Evolutionary conservation across 169 alveolate species (phyloP).

Genomic region (Eimeria maxima): DNA sequence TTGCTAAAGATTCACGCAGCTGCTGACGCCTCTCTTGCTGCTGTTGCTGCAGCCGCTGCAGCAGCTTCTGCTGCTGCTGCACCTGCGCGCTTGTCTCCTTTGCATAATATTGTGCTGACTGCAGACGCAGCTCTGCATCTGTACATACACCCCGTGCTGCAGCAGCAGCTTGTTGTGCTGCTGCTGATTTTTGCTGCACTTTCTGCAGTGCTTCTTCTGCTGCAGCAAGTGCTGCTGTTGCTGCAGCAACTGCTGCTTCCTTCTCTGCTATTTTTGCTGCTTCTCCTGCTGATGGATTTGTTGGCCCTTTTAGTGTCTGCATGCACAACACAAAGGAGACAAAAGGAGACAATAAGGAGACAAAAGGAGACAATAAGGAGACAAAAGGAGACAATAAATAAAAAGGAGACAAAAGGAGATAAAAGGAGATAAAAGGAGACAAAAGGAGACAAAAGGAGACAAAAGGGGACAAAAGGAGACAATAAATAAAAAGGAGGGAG

Average conservation of each 20-base stretch:
- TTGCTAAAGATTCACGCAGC: neutral
- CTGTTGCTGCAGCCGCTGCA: conserved; percentile 45
- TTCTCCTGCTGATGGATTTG: neutral
- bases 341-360: neutral
- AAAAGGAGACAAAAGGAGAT: too few relatives aligned
- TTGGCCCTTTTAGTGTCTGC: conserved; percentile 31
- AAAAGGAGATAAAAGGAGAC: too few relatives aligned
- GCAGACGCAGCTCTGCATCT: conserved; percentile 33
- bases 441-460: too few relatives aligned
- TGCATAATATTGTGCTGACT: conserved; percentile 19
- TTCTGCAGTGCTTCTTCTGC: conserved; percentile 36
- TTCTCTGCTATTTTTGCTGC: conserved; percentile 17
- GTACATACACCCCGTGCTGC: conserved; percentile 50
- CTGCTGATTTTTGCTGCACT: conserved; percentile 41
- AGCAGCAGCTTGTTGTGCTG: conserved; percentile 36
- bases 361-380: neutral
- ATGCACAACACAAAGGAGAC: neutral
- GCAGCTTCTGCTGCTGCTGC: conserved; percentile 1
- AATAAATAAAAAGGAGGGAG: too few relatives aligned
- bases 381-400: neutral
- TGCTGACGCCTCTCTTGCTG: conserved; percentile 27
- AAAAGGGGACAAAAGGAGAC: too few relatives aligned
- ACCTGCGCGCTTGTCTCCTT: conserved; percentile 1
- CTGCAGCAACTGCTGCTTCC: conserved; percentile 16
- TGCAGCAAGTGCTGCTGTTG: conserved; percentile 57